Base-by-base conservation (phyloP, 768 basidiomycete genomes). In the Lactarius tabidus region DNA sequence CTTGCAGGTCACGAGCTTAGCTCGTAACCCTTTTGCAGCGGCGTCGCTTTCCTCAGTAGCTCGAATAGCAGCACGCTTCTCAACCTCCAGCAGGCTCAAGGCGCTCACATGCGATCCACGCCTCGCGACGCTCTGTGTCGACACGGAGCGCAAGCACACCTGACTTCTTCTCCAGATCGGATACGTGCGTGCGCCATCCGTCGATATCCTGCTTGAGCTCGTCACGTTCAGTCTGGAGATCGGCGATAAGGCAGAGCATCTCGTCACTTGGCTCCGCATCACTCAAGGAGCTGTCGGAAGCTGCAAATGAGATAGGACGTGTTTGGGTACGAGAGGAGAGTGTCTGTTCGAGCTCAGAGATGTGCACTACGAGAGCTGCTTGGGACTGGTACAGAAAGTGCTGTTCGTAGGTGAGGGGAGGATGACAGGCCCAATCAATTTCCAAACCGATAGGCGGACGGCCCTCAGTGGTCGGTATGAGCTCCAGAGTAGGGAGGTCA, bases 311-410 rank as follows among this genome's bases (percentile, higher is more conserved):
- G 62, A 70, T 64, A 12, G 71, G 70, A 66, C 74, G 78, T 67
- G 74, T 73, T 70, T 78, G 69, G 62, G 79, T 67, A 63, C 77
- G 75, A 74, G 75, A 75, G 75, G 81, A 83, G 36, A 90, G 77
- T 28, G 87, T 84, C 69, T 85, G 84, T 75, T 94, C 91, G 67
- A 94, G 79, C 69, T 91, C 90, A 56, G 86, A 85, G 74, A 93
- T 93, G 67, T 91, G 86, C 70, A 87, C 84, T 65, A 93, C 81
- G 68, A 94, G 86, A 60, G 91, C 83, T 66, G 89, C 85, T 79
- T 94, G 91, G 65, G 88, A 90, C 73, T 89, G 89, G 77, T 87
- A 85, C 75, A 91, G 82, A 85, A 93, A 93, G 81, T 91, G 85
- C 71, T 91, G 90, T 75, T 93, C 90, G 73, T 85, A 85, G 41